Base-by-base conservation (phyloP, 345 rosid species). In the Rhodamnia rubescens region DNA sequence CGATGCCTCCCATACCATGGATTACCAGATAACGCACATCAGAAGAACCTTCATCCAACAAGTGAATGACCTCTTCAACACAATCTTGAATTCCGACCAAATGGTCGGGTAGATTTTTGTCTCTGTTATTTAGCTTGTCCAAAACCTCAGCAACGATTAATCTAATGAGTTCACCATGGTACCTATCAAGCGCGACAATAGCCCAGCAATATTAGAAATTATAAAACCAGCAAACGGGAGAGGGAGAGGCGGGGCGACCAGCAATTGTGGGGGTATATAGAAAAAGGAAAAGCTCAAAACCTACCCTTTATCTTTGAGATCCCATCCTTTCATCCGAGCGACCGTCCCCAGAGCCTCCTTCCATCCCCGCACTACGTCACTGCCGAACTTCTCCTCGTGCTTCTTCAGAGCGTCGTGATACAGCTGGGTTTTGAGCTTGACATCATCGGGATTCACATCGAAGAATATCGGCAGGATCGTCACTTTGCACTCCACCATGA, bases 1-100 rank as follows among this genome's bases (percentile, higher is more conserved):
- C 29, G 10, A 57, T 57, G 7, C 61, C 29, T 5, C 61, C 3
- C 61, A 57, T 57, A 0, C 61, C 15, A 11, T 57, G 61, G 4
- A 57, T 11, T 57, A 26, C 61, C 0, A 57, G 15, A 11, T 57
- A 57, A 0, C 2, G 61, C 0, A 57, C 61, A 1, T 57, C 27
- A 26, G 69, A 18, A n/a, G 9, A 59, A 59, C 36, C 9, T 59
- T 59, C 69, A 12, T 59, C 8, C 13, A 59, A 59, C 1, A 59
- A 0, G 69, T 2, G 0, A 36, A 59, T 0, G 4, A n/a, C 36
- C 3, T 59, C 69, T 12, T 59, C 36, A 59, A 59, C 69, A 59
- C 4, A 1, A 13, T 59, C 69, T 3, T 59, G 69, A 3, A 59
- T 59, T 58, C 69, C 69, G 2, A 58, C 18, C 12, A 58, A 58